phyloP scores from a whole-genome alignment of 2,329 filamentous ascomycete species.

The Botrytis cinerea region DNA sequence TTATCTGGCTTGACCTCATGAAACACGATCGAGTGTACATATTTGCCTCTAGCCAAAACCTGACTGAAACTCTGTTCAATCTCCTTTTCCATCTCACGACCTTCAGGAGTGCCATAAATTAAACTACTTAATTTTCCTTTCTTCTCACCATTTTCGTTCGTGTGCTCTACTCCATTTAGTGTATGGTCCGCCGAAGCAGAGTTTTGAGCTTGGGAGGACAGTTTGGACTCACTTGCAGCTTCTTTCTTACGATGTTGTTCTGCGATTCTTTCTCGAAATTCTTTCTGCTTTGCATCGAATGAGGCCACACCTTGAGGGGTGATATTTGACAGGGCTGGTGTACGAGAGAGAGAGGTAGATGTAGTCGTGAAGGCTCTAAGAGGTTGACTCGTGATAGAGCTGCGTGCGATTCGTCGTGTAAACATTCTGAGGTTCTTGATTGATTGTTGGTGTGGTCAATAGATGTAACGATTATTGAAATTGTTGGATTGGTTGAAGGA shows the following conservation, averaged over 20 bases:
- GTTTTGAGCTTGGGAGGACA: conserved; percentile 38
- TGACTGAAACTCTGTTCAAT: conserved; percentile 96
- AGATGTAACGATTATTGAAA: neutral
- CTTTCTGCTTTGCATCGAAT: conserved; percentile 82
- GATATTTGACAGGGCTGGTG: conserved; percentile 86
- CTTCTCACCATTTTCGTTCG: conserved; percentile 64
- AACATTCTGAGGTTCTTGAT: conserved; percentile 35
- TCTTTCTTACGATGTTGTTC: conserved; percentile 75
- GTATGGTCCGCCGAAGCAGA: conserved; percentile 50
- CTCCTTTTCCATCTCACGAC: conserved; percentile 89
- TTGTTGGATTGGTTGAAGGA: neutral
- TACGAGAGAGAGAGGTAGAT: conserved; percentile 44
- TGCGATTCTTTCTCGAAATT: conserved; percentile 80
- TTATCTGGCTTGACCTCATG: conserved; percentile 95
- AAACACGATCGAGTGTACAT: conserved; percentile 96
- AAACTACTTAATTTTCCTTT: conserved; percentile 77
- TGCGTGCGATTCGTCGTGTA: conserved; percentile 33
- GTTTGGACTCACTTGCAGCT: conserved; percentile 69
- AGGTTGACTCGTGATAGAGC: conserved; percentile 41
- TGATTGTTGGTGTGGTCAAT: conserved; percentile 1
- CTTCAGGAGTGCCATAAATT: conserved; percentile 96
- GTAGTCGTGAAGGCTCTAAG: conserved; percentile 61
- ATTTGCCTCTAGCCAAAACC: conserved; percentile 92
- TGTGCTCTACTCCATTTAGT: conserved; percentile 61
- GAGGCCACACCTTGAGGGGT: conserved; percentile 67